Percentiles rank a stretch among this genome's conserved stretches.
phyloP scores from a whole-genome alignment of 345 rosid species.

The Syzygium aqueum region DNA sequence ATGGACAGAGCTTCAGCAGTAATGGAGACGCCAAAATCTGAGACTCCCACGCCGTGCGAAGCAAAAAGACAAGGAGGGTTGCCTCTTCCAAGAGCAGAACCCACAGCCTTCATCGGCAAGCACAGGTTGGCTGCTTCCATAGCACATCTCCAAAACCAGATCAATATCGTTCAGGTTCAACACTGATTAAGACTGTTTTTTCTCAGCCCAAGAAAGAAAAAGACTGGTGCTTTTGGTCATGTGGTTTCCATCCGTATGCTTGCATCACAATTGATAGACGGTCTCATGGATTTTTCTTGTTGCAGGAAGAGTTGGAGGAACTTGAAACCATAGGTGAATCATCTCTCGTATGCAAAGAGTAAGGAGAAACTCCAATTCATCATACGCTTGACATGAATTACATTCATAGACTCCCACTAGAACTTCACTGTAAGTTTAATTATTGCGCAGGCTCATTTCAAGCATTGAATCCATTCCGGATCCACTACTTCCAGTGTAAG shows the following conservation, averaged over 20 bases:
- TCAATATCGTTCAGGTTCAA: conserved; percentile 21
- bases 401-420: neutral
- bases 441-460: conserved; percentile 12
- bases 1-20: neutral
- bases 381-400: neutral
- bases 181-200: neutral
- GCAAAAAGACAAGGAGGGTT: neutral
- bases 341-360: conserved; percentile 35
- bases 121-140: conserved; percentile 33
- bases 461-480: conserved; percentile 30
- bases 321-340: conserved; percentile 32
- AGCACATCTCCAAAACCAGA: conserved; percentile 21
- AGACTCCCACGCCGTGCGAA: neutral
- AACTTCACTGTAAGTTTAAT: neutral
- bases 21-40: neutral
- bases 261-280: neutral
- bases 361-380: neutral
- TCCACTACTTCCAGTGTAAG: conserved; percentile 37
- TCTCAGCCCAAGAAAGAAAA: neutral
- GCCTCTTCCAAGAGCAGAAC: neutral
- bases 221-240: neutral
- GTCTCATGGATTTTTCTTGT: neutral
- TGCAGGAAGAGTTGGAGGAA: conserved; percentile 32
- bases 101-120: conserved; percentile 14
- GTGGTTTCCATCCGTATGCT: neutral